phyloP scores from a whole-genome alignment of 2,329 filamentous ascomycete species.

The Teratosphaeria zuluensis region DNA sequence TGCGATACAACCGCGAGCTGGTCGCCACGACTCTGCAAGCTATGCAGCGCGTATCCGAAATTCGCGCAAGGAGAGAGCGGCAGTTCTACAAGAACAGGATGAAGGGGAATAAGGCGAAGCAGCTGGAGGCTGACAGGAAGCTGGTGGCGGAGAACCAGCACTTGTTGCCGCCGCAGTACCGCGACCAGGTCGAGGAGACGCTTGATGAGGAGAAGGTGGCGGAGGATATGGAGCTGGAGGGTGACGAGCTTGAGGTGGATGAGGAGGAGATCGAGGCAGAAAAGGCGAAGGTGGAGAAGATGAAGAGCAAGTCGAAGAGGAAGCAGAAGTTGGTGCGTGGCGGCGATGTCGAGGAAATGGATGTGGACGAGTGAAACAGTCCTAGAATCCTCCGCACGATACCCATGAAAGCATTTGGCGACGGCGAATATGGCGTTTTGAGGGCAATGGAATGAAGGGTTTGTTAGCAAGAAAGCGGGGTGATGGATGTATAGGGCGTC shows the following conservation, averaged over 20 bases:
- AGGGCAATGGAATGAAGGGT: neutral
- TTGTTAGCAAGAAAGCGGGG: too few species aligned
- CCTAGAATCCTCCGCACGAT: neutral
- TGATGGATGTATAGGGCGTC: too few species aligned
- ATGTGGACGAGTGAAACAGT: constrained; percentile 25
- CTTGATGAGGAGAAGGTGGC: constrained; percentile 51
- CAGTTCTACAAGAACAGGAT: constrained; percentile 92
- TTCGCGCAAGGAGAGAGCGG: constrained; percentile 71
- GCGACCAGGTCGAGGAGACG: constrained; percentile 37
- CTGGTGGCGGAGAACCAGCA: constrained; percentile 88
- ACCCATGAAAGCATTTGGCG: constrained; percentile 1
- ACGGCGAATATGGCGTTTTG: neutral
- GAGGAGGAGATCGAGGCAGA: constrained; percentile 33
- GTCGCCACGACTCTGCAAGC: constrained; percentile 79
- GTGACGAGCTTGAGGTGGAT: constrained; percentile 26
- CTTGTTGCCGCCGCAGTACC: constrained; percentile 57
- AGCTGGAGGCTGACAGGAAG: constrained; percentile 72
- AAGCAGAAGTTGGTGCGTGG: constrained; percentile 38
- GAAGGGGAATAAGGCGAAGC: constrained; percentile 76
- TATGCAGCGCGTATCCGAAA: constrained; percentile 84
- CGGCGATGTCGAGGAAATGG: constrained; percentile 35
- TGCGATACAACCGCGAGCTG: constrained; percentile 91
- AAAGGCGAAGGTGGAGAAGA: constrained; percentile 17
- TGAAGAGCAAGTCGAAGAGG: constrained; percentile 35
- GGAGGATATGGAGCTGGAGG: constrained; percentile 33